phyloP scores from a whole-genome alignment of 2,329 filamentous ascomycete species.

The Sporothrix protearum region DNA sequence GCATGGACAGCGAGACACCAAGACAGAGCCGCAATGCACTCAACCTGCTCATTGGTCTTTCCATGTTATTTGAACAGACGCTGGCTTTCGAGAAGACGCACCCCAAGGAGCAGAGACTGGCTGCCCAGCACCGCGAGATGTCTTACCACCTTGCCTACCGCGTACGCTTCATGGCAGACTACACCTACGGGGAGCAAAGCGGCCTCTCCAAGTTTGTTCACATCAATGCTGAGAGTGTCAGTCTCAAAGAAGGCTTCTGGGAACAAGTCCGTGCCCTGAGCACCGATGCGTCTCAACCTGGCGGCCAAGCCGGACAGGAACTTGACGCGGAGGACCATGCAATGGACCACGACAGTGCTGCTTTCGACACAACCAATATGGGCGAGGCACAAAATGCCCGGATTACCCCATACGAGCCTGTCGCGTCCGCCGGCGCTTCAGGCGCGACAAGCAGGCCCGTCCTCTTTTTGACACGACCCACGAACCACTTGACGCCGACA shows the following conservation, averaged over 20 bases:
- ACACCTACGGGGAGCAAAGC: neutral
- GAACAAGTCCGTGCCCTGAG: neutral
- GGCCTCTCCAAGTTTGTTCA: neutral
- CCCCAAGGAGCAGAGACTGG: neutral
- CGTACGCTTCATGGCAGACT: conserved; percentile 7
- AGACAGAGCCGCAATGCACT: neutral
- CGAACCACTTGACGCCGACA: neutral
- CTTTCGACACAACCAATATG: neutral
- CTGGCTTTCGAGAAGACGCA: conserved; percentile 6
- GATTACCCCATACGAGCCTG: neutral
- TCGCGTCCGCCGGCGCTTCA: neutral
- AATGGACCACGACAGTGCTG: neutral
- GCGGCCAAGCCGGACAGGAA: neutral
- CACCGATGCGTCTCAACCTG: neutral
- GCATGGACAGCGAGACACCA: neutral
- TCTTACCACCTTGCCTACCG: conserved; percentile 18
- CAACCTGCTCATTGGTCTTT: conserved; percentile 10
- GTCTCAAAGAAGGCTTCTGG: neutral
- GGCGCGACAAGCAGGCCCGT: neutral
- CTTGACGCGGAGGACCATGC: neutral
- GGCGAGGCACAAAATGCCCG: neutral
- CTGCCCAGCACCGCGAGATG: neutral
- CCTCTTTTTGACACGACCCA: neutral
- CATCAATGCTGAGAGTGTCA: neutral
- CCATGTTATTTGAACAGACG: conserved; percentile 21